Evolutionary conservation across 2,329 filamentous ascomycete species (phyloP), one percentile per base, ranked within the genome.

Genomic region (Reticulascus tulasneorum): DNA sequence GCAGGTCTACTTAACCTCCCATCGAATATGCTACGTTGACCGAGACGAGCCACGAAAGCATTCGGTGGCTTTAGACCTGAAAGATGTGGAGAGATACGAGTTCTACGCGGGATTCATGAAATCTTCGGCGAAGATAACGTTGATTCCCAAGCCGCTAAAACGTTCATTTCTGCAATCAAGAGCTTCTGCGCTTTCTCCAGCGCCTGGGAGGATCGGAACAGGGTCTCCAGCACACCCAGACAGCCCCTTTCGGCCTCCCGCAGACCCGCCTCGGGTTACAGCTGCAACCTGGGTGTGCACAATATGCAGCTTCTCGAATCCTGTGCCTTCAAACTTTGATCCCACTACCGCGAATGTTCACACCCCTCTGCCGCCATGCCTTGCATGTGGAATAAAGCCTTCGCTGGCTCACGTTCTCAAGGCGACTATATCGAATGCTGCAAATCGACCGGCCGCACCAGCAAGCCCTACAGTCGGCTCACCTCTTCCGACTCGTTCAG

Each of bases 251-350:
- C 59, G 69, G 39, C 51, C 61, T 25, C 53, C 67, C 51, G 47
- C 64, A 48, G 65, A 71, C 12, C 66, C 75, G 21, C 49, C 68
- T 2, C 62, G 73, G 11, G 58, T 68, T 11, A 74, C 71, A 47
- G 76, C 71, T 41, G 87, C 86, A 6, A 96, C 89, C 5, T 97
- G 91, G 91, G 82, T 97, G 15, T 97, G 91, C 64, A 84, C 86
- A 2, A 97, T 97, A 52, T 97, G 91, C 69, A 91, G 86, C 48
- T 94, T 94, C 55, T 91, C 90, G 9, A 97, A 97, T 53, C 84
- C 87, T 0, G 81, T 96, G 2, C 90, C 93, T 1, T 86, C 86
- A 23, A 96, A 95, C 58, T 97, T 97, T 57, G 91, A 97, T 52
- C 86, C 89, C 1, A 74, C 82, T 2, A 82, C 84, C 3, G 88